phyloP scores from a whole-genome alignment of 352 stramenopile genomes.

The Globisporangium orthogonon region DNA sequence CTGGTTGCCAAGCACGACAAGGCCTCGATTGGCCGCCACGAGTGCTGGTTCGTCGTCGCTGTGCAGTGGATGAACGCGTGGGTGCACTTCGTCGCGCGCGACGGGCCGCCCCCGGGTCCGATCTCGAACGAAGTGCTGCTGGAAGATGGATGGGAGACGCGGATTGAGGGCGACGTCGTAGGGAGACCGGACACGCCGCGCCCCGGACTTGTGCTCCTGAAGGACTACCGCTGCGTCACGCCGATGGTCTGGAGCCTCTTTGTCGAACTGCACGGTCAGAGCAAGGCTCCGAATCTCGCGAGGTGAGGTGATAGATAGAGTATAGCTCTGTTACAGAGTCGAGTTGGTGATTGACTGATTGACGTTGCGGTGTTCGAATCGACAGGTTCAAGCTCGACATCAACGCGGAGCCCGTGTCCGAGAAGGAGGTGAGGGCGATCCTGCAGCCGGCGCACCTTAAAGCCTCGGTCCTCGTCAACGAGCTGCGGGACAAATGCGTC shows the following conservation, averaged over 20 bases:
- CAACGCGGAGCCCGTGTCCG: conserved; percentile 16
- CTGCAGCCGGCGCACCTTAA: conserved; percentile 25
- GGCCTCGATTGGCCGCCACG: conserved; percentile 44
- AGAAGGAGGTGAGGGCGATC: conserved; percentile 13
- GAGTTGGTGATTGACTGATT: too few relatives aligned
- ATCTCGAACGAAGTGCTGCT: conserved; percentile 55
- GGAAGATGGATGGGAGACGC: conserved; percentile 37
- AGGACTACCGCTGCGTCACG: conserved; percentile 63
- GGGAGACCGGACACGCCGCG: conserved; percentile 38
- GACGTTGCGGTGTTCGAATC: too few relatives aligned
- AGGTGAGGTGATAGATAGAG: background rate
- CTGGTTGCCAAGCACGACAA: conserved; percentile 52
- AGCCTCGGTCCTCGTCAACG: conserved; percentile 21
- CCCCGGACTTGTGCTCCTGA: conserved; percentile 30
- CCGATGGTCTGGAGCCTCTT: conserved; percentile 75
- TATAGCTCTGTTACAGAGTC: too few relatives aligned
- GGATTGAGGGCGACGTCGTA: conserved; percentile 13
- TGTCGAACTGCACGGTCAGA: conserved; percentile 47
- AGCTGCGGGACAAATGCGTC: conserved; percentile 34
- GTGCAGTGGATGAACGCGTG: conserved; percentile 61
- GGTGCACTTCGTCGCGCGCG: conserved; percentile 41
- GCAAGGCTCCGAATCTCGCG: conserved; percentile 30
- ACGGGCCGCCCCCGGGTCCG: conserved; percentile 37
- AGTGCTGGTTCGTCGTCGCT: conserved; percentile 70
- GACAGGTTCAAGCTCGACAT: conserved; percentile 24